Evolutionary conservation across 1,139 yeast genomes (phyloP), one percentile per base, ranked within the genome.

Genomic region (Lodderomyces metapsilosis): DNA sequence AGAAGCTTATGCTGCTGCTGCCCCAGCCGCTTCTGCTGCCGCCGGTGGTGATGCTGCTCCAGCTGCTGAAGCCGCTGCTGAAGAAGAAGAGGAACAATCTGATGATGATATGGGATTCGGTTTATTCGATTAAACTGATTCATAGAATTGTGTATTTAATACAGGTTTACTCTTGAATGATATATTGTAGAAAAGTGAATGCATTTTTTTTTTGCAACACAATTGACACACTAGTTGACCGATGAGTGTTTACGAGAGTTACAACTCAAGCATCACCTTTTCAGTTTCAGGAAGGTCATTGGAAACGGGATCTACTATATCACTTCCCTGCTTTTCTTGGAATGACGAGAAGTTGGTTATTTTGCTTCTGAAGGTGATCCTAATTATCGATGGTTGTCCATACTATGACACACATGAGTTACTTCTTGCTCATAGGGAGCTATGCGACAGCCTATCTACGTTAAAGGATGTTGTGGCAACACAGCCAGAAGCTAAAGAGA

Each of bases 1-100:
- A 58, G 78, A 73, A 43, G 98, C 96, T 77, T 92, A 92, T 88
- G 98, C 98, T 71, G 96, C 95, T 62, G 96, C 96, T 74, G 95
- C 95, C 73, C 98, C 98, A 67, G 86, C 67, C 62, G 76, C 97
- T 63, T 91, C 94, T 74, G 95, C 96, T 57, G 89, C 95, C 65
- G 86, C 73, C 63, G 84, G 91, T 61, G 80, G 84, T 61, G 84
- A 85, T 58, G 81, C 83, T 57, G 70, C 80, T 50, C 73, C 82
- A 52, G 77, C 78, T 55, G 78, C 71, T 47, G 81, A 71, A 49
- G 85, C 77, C 51, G 83, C 82, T 45, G 85, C 78, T 55, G 94
- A 78, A 58, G 94, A 77, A 61, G 89, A 78, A 59, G 83, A 75
- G 54, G 83, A 78, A 54, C 81, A 81, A 63, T 91, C 84, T 59